Conservation (phyloP, 1,284 basidiomycete species). For the Trametes versicolor region DNA sequence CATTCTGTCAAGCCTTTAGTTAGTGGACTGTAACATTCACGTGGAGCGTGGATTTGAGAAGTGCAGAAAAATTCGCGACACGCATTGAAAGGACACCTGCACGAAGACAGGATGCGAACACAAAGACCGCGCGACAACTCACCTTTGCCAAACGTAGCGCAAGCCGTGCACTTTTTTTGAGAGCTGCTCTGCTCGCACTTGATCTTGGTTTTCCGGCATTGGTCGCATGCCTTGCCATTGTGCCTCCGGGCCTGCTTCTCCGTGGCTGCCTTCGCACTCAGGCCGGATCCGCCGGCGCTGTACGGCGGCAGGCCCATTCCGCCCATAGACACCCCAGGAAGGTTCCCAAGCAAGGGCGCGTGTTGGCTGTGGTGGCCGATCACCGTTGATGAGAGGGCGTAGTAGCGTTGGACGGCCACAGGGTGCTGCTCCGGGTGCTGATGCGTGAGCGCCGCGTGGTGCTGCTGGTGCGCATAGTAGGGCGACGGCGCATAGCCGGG, state of each 20-base stretch:
- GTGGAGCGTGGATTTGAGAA: neutral
- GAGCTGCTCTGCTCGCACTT: slow-evolving; percentile 72
- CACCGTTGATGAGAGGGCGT: slow-evolving; percentile 31
- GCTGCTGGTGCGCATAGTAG: slow-evolving; percentile 34
- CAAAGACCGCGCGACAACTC: slow-evolving; percentile 46
- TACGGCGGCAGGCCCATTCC: slow-evolving; percentile 38
- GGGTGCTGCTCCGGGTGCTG: slow-evolving; percentile 25
- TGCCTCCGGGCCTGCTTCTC: slow-evolving; percentile 67
- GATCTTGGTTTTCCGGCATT: slow-evolving; percentile 84
- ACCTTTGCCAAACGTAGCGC: slow-evolving; percentile 75
- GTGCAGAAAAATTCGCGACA: neutral
- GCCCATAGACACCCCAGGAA: slow-evolving; percentile 38
- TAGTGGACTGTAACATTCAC: slow-evolving; percentile 4
- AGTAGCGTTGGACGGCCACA: slow-evolving; percentile 37
- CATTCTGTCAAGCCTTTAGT: slow-evolving; percentile 57
- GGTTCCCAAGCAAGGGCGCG: slow-evolving; percentile 40
- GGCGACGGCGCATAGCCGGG: slow-evolving; percentile 33
- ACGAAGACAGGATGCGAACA: slow-evolving; percentile 5
- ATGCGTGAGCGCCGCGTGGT: neutral
- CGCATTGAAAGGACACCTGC: neutral
- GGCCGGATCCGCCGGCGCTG: slow-evolving; percentile 26
- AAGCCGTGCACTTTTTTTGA: slow-evolving; percentile 73
- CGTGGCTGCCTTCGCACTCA: slow-evolving; percentile 37
- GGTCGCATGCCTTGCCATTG: slow-evolving; percentile 84
- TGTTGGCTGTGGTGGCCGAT: slow-evolving; percentile 39